A percentile compares a stretch with the other conserved stretches of the same genome.
These are phyloP conservation scores for Gastrolobium villosum DNA, from an alignment of 306 rosid genomes.

Conservation along the genomic window DNA sequence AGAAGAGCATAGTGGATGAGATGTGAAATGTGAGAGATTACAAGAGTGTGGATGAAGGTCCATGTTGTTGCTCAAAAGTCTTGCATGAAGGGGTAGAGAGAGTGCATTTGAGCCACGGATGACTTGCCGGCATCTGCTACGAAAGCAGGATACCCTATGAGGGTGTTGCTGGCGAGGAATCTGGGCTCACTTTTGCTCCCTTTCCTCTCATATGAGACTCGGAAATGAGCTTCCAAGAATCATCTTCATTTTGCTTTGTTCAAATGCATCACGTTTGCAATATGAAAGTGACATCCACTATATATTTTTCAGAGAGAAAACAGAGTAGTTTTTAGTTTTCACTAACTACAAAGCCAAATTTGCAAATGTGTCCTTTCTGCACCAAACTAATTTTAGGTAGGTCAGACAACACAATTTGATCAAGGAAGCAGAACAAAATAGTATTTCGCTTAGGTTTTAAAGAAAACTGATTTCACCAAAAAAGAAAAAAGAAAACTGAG, in stretches of 20 bases:
- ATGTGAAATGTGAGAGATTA: not conserved
- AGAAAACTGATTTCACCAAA: too few species aligned
- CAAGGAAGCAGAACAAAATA: too few species aligned
- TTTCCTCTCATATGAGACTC: constrained; percentile 49
- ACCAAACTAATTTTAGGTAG: too few species aligned
- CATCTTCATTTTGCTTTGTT: not conserved
- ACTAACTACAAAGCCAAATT: too few species aligned
- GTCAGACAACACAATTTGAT: too few species aligned
- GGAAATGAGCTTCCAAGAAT: not conserved
- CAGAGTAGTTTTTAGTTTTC: too few species aligned
- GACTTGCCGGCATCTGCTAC: constrained; percentile 48
- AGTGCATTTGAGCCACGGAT: constrained; percentile 55
- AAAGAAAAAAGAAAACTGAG: too few species aligned
- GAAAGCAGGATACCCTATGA: not conserved
- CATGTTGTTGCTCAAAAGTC: constrained; percentile 31
- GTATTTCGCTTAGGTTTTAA: too few species aligned
- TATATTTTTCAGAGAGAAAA: too few species aligned
- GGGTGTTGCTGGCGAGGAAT: constrained; percentile 40
- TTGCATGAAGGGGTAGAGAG: constrained; percentile 44
- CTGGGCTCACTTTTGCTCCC: constrained; percentile 43
- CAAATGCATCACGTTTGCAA: not conserved
- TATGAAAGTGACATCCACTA: not conserved
- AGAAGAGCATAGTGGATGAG: not conserved
- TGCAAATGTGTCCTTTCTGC: too few species aligned
- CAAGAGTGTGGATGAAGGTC: not conserved